A percentile compares a stretch with the other conserved stretches of the same genome.
phyloP scores from a whole-genome alignment of 768 basidiomycete species.

The Neoboletus brunneissimus region DNA sequence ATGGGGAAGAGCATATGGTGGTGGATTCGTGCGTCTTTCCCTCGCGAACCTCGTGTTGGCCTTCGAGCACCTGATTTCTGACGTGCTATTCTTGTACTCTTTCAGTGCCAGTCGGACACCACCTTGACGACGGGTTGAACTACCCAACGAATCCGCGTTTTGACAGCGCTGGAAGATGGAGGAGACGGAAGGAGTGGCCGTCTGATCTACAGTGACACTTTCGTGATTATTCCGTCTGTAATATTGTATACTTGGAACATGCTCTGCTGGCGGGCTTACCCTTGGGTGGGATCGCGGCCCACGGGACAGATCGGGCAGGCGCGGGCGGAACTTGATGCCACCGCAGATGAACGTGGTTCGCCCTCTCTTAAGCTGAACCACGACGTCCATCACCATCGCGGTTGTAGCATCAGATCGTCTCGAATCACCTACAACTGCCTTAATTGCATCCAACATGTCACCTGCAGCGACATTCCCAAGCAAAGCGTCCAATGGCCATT shows the following conservation, averaged over 20 bases:
- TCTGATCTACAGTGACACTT: conserved; percentile 50
- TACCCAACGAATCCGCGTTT: conserved; percentile 75
- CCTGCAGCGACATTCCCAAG: conserved; percentile 18
- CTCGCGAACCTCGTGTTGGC: background rate
- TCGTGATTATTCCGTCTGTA: background rate
- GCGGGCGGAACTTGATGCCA: conserved; percentile 16
- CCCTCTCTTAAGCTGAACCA: background rate
- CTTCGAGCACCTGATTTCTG: background rate
- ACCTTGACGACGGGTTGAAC: conserved; percentile 54
- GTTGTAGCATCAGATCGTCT: background rate
- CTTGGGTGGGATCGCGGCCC: background rate
- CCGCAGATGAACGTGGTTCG: too few species aligned
- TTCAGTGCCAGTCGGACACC: conserved; percentile 51
- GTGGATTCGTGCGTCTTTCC: conserved; percentile 72
- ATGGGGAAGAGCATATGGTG: conserved; percentile 70
- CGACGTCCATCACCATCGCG: conserved; percentile 2
- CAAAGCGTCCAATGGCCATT: conserved; percentile 15
- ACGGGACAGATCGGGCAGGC: background rate
- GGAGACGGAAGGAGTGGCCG: conserved; percentile 70
- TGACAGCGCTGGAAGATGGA: conserved; percentile 64
- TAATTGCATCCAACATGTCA: conserved; percentile 19
- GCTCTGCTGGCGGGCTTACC: background rate
- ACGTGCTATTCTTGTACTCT: conserved; percentile 3
- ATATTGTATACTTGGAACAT: background rate
- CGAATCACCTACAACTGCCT: background rate